phyloP scores from a whole-genome alignment of 768 basidiomycete genomes.

The Suillus spraguei region DNA sequence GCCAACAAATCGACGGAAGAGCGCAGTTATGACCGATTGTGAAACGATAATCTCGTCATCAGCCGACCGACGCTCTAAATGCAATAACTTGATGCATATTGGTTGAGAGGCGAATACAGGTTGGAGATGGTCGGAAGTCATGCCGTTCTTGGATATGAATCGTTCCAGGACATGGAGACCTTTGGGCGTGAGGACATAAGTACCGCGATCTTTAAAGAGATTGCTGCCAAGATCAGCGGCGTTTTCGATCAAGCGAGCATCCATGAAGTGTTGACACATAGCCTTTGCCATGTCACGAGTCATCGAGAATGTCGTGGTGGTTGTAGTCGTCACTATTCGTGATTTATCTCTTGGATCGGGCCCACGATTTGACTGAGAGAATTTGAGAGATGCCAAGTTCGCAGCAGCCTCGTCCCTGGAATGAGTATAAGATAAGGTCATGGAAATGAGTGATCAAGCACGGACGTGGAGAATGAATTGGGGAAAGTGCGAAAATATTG shows the following conservation, averaged over 20 bases:
- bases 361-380: conserved; percentile 98
- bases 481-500: conserved; percentile 96
- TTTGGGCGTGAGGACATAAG: conserved; percentile 95
- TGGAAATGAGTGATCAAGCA: conserved; percentile 19
- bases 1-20: conserved; percentile 95
- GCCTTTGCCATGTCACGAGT: conserved; percentile 99
- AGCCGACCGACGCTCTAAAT: conserved; percentile 87
- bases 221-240: conserved; percentile 87
- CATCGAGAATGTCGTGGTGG: conserved; percentile 99
- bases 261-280: conserved; percentile 99
- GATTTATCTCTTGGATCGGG: conserved; percentile 98
- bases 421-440: conserved; percentile 18
- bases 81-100: conserved; percentile 96
- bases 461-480: conserved; percentile 95
- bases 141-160: conserved; percentile 99
- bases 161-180: conserved; percentile 98
- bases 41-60: conserved; percentile 99
- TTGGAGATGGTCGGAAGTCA: conserved; percentile 90
- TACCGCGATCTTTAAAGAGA: conserved; percentile 96
- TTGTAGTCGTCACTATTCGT: conserved; percentile 98
- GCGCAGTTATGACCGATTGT: conserved; percentile 88
- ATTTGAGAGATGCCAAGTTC: conserved; percentile 94
- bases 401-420: conserved; percentile 91
- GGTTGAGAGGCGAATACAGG: conserved; percentile 90
- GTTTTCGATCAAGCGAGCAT: conserved; percentile 96